A percentile compares a stretch with the other conserved stretches of the same genome.
These are phyloP conservation scores for Crucihimalaya himalaica DNA, from an alignment of 345 rosid species.

Conservation along the genomic window DNA sequence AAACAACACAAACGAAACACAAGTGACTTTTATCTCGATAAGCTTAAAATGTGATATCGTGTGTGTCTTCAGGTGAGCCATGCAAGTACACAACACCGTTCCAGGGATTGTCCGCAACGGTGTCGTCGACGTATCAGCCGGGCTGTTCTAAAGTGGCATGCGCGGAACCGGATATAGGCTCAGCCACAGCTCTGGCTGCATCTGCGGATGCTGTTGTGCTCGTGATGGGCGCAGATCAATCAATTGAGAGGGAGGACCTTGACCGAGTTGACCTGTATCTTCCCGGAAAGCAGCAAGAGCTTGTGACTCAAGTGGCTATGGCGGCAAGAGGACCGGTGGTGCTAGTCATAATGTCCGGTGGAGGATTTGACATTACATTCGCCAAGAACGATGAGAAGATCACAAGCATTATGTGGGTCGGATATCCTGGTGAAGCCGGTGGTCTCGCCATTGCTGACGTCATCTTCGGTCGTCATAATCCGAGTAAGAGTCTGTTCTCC, in stretches of 20 bases:
- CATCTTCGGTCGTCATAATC: slow-evolving; percentile 64
- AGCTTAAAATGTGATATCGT: background rate
- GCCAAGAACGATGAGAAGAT: slow-evolving; percentile 68
- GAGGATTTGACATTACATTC: slow-evolving; percentile 68
- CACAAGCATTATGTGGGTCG: slow-evolving; percentile 49
- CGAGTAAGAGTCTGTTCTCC: slow-evolving; percentile 47
- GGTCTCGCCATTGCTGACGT: slow-evolving; percentile 78
- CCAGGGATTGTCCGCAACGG: slow-evolving; percentile 59
- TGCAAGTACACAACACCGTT: slow-evolving; percentile 70
- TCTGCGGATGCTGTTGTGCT: slow-evolving; percentile 67
- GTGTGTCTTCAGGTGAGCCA: slow-evolving; percentile 51
- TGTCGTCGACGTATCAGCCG: slow-evolving; percentile 43
- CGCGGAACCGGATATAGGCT: slow-evolving; percentile 45
- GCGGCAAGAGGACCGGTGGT: slow-evolving; percentile 72
- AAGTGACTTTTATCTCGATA: background rate
- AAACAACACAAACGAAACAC: background rate
- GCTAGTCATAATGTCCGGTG: slow-evolving; percentile 80
- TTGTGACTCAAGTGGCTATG: slow-evolving; percentile 58
- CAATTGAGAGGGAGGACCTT: slow-evolving; percentile 40
- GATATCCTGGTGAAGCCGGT: slow-evolving; percentile 78
- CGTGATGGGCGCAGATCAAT: slow-evolving; percentile 59
- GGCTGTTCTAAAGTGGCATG: slow-evolving; percentile 55
- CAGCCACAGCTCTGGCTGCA: slow-evolving; percentile 49
- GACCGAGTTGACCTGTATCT: slow-evolving; percentile 41
- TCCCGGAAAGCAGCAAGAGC: slow-evolving; percentile 64